Evolutionary conservation across 495 filamentous ascomycete genomes (phyloP).

Genomic region (Penicillium lividum): DNA sequence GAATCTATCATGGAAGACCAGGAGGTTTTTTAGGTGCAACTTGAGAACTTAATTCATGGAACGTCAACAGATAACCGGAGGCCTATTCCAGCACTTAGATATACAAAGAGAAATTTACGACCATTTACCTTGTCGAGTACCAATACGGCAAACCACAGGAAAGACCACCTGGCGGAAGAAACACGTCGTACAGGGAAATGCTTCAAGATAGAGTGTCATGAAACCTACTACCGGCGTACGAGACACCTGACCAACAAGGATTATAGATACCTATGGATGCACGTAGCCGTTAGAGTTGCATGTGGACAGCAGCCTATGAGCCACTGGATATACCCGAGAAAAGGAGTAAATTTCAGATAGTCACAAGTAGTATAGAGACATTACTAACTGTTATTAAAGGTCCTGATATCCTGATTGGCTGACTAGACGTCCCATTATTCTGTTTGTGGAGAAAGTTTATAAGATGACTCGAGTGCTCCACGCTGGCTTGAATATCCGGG

Average conservation of each 20-base stretch:
- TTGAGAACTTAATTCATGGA: background rate
- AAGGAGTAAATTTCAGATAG: too few species aligned
- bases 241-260: slow-evolving; percentile 12
- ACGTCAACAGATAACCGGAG: background rate
- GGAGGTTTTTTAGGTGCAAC: background rate
- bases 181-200: slow-evolving; percentile 1
- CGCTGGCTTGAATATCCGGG: too few species aligned
- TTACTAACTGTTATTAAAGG: too few species aligned
- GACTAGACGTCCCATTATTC: too few species aligned
- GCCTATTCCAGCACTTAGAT: background rate
- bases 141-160: slow-evolving; percentile 9
- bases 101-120: background rate
- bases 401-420: too few species aligned
- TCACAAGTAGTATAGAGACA: background rate
- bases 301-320: background rate
- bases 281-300: slow-evolving; percentile 3
- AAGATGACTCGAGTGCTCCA: too few species aligned
- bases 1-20: slow-evolving; percentile 1
- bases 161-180: slow-evolving; percentile 13
- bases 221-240: slow-evolving; percentile 9
- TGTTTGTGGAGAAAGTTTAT: too few species aligned
- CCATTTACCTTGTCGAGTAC: slow-evolving; percentile 3
- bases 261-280: background rate
- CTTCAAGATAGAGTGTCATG: background rate
- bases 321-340: background rate